These are phyloP conservation scores for Gentiana straminea DNA, from an alignment of 257 asterid species.

Conservation along the genomic window DNA sequence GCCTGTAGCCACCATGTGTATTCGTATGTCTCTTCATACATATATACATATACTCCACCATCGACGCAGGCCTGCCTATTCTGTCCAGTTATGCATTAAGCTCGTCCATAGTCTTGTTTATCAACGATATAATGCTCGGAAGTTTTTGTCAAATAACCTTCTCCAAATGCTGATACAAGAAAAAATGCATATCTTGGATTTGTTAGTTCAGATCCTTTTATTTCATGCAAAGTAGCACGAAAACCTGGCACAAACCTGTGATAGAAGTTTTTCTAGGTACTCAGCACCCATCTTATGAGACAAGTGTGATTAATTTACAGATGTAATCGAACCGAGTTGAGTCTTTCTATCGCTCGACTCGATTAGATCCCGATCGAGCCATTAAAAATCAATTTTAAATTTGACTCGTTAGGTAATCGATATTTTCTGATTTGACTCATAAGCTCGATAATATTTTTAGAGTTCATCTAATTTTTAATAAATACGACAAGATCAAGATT, in stretches of 20 bases:
- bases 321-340: no score
- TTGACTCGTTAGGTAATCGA: no score
- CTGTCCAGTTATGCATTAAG: constrained; percentile 92
- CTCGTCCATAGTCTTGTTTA: constrained; percentile 87
- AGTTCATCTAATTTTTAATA: no score
- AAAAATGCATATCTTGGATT: no score
- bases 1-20: background rate
- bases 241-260: constrained; percentile 37
- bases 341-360: no score
- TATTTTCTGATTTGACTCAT: no score
- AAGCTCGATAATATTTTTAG: no score
- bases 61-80: constrained; percentile 86
- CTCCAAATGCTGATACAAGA: constrained; percentile 70
- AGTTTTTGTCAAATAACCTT: constrained; percentile 80
- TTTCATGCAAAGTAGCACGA: background rate
- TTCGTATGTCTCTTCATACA: constrained; percentile 5
- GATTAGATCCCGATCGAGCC: no score
- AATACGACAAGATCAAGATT: no score
- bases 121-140: constrained; percentile 86
- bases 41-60: constrained; percentile 91
- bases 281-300: constrained; percentile 95
- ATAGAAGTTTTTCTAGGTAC: constrained; percentile 82
- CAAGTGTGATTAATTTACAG: no score
- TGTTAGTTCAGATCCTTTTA: no score
- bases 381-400: no score